phyloP scores from a whole-genome alignment of 768 basidiomycete genomes.

The Lactarius evosmus region DNA sequence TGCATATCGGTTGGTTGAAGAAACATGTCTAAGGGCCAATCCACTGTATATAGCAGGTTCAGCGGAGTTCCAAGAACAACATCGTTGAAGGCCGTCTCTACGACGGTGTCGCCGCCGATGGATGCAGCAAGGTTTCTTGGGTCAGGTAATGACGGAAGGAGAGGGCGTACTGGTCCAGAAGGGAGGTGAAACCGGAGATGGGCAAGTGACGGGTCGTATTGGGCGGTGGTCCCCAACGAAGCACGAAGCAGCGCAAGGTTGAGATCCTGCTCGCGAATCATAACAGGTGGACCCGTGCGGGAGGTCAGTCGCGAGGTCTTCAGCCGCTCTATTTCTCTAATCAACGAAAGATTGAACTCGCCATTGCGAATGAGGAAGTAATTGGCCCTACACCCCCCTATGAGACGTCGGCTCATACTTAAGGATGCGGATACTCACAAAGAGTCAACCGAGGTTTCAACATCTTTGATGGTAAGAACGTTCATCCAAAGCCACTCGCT shows the following conservation, averaged over 20 bases:
- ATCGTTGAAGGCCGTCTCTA: slow-evolving; percentile 59
- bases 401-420: slow-evolving; percentile 14
- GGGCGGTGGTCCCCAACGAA: slow-evolving; percentile 83
- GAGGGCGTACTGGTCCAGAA: slow-evolving; percentile 74
- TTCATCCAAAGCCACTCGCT: slow-evolving; percentile 96
- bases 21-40: slow-evolving; percentile 91
- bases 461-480: slow-evolving; percentile 77
- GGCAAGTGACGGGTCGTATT: slow-evolving; percentile 76
- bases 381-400: slow-evolving; percentile 53
- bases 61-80: slow-evolving; percentile 79
- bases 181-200: slow-evolving; percentile 74
- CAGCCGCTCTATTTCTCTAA: slow-evolving; percentile 82
- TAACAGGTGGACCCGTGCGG: slow-evolving; percentile 58
- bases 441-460: slow-evolving; percentile 80
- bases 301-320: slow-evolving; percentile 73
- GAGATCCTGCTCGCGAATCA: slow-evolving; percentile 89
- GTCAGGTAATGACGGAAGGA: slow-evolving; percentile 67
- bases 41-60: slow-evolving; percentile 61
- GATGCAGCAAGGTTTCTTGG: slow-evolving; percentile 42
- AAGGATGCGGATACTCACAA: slow-evolving; percentile 50
- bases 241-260: slow-evolving; percentile 84
- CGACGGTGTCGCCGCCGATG: slow-evolving; percentile 36
- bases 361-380: slow-evolving; percentile 89
- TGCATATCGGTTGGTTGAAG: slow-evolving; percentile 71
- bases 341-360: slow-evolving; percentile 79